A percentile compares a stretch with the other conserved stretches of the same genome.
These are phyloP conservation scores for Spathaspora boniae DNA, from an alignment of 805 yeast genomes.

Conservation along the genomic window DNA sequence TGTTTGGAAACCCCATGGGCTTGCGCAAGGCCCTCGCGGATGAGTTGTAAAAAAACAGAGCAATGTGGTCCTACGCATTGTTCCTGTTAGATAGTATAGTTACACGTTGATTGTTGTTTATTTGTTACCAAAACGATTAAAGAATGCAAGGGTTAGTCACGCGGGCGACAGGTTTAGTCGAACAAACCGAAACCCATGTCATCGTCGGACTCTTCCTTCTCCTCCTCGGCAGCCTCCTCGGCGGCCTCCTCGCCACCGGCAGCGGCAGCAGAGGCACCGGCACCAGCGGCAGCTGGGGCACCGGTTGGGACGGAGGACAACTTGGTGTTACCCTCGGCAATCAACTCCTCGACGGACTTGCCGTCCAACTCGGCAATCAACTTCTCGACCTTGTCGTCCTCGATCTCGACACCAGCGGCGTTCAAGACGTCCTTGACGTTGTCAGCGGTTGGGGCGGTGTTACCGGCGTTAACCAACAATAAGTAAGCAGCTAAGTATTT, in stretches of 20 bases:
- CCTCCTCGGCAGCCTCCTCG: constrained; percentile 68
- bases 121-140: too few relatives aligned
- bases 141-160: too few relatives aligned
- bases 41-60: constrained; percentile 14
- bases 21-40: constrained; percentile 57
- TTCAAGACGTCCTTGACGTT: constrained; percentile 86
- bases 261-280: constrained; percentile 66
- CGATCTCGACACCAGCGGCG: constrained; percentile 95
- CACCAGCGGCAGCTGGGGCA: constrained; percentile 74
- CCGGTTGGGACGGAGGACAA: constrained; percentile 97
- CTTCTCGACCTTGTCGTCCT: constrained; percentile 77
- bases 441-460: constrained; percentile 88
- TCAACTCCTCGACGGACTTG: constrained; percentile 85
- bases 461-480: constrained; percentile 96
- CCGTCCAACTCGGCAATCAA: constrained; percentile 88
- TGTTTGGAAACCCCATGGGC: constrained; percentile 78
- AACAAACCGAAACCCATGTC: constrained; percentile 97
- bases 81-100: too few relatives aligned
- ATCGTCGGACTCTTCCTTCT: constrained; percentile 54
- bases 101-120: too few relatives aligned
- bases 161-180: constrained; percentile 57
- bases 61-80: too few relatives aligned
- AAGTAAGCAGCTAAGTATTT: constrained; percentile 99
- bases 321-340: constrained; percentile 93
- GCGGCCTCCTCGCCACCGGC: constrained; percentile 47